A percentile compares a stretch with the other conserved stretches of the same genome.
phyloP scores from a whole-genome alignment of 805 yeast species.

The Brettanomyces naardenensis region DNA sequence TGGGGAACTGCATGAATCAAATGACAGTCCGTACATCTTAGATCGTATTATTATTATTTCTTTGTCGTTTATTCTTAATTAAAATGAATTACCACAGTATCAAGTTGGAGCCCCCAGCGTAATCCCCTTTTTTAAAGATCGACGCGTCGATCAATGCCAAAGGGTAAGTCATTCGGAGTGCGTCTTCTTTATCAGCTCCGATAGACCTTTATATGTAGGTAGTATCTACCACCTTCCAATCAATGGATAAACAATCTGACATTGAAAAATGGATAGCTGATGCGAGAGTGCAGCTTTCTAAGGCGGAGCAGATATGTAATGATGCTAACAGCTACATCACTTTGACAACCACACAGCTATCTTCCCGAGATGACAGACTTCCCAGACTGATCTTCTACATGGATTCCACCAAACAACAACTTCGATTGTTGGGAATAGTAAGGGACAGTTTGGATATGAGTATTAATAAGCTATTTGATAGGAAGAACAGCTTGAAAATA shows the following conservation, averaged over 20 bases:
- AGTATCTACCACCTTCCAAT: too few species aligned
- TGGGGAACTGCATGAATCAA: constrained; percentile 7
- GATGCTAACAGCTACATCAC: constrained; percentile 37
- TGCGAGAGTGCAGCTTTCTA: constrained; percentile 39
- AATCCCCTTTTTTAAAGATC: too few species aligned
- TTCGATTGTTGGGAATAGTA: constrained; percentile 30
- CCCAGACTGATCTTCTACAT: constrained; percentile 37
- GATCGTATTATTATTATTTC: too few species aligned
- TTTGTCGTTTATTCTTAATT: too few species aligned
- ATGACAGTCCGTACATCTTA: too few species aligned
- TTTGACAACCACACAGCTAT: constrained; percentile 29
- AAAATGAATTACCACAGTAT: too few species aligned
- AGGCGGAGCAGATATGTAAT: constrained; percentile 45
- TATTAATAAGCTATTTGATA: constrained; percentile 17
- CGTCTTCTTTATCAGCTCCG: too few species aligned
- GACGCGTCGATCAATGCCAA: too few species aligned
- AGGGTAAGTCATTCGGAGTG: too few species aligned
- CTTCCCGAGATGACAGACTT: constrained; percentile 32
- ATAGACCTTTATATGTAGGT: too few species aligned
- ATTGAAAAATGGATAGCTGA: constrained; percentile 31
- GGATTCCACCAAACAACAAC: constrained; percentile 40
- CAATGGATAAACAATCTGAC: too few species aligned
- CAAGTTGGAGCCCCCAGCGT: too few species aligned
- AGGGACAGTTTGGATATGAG: constrained; percentile 24
- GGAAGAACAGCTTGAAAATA: constrained; percentile 13